Evolutionary conservation across 805 yeast species (phyloP), one percentile per base, ranked within the genome.

Genomic region (Metschnikowia kofuensis): DNA sequence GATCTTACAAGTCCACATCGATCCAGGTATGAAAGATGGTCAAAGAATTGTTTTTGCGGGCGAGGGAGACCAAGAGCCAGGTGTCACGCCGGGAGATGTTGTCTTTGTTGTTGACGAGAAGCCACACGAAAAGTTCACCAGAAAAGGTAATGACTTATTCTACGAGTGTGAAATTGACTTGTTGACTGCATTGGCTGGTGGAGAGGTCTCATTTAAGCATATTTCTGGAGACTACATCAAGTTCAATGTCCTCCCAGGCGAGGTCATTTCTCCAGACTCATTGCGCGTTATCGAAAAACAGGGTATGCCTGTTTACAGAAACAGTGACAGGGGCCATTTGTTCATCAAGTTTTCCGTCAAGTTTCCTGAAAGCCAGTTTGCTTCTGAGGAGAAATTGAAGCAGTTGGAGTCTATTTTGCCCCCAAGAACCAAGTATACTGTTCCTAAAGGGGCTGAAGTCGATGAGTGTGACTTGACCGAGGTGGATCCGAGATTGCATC

Each of bases 21-120:
- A 89, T 67, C 94, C 95, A 62, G 99, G 99, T 76, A 92, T 92
- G 97, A 84, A 78, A 65, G 87, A 89, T 64, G 97, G 97, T 51
- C 96, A 92, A 75, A 84, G 83, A 72, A 80, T 94, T 60, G 88
- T 83, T 7, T 94, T 92, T 76, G 78, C 83, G 60, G 98, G 97
- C 58, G 97, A 92, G 76, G 97, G 97, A 64, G 99, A 94, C 72
- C 97, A 92, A 72, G 94, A 87, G 57, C 98, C 98, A 53, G 90
- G 87, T 68, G 79, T 89, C 50, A 83, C 90, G 52, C 96, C 99
- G 30, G 99, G 99, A 69, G 99, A 94, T 69, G 98, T 94, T 55
- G 79, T 94, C 52, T 90, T 94, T 57, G 87, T 90, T 36, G 81
- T 94, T 56, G 92, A 88, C 55, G 96, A 92, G 77, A 89, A 86